Percentiles rank a stretch among this genome's conserved stretches.
Evolutionary conservation across 1,139 yeast genomes (phyloP).

Genomic region (Kluyveromyces sp.): DNA sequence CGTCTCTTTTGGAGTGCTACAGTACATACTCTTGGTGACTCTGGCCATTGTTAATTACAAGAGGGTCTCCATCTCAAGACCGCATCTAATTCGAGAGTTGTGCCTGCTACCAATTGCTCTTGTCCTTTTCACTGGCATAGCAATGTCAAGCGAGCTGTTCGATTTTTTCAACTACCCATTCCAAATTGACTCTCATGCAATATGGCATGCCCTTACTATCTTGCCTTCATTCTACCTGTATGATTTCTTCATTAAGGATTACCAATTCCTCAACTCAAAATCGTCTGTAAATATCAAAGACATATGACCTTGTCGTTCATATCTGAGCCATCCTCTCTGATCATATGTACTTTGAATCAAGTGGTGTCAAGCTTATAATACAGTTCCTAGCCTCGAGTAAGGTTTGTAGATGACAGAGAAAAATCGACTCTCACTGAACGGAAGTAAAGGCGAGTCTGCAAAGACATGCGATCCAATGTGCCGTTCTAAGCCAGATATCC

Average conservation of each 20-base stretch:
- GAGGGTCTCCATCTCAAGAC: conserved; percentile 14
- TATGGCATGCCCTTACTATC: conserved; percentile 83
- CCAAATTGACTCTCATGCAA: conserved; percentile 82
- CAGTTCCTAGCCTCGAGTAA: too few species aligned
- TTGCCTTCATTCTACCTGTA: conserved; percentile 44
- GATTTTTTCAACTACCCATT: conserved; percentile 75
- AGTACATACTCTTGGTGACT: conserved; percentile 42
- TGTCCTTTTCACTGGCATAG: conserved; percentile 50
- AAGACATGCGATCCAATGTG: too few species aligned
- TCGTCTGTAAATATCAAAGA: background rate
- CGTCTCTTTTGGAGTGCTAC: conserved; percentile 66
- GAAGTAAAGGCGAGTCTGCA: too few species aligned
- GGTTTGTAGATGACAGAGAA: too few species aligned
- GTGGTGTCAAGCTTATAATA: too few species aligned
- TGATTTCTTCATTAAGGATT: conserved; percentile 34
- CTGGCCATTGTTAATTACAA: conserved; percentile 31
- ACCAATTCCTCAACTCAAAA: conserved; percentile 10
- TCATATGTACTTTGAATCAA: too few species aligned
- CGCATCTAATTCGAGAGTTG: conserved; percentile 6
- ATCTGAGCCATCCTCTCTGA: too few species aligned
- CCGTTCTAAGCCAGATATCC: too few species aligned
- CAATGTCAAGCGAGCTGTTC: conserved; percentile 82
- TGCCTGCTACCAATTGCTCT: conserved; percentile 45
- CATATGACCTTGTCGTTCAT: background rate
- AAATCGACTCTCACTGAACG: too few species aligned